phyloP scores from a whole-genome alignment of 1,284 basidiomycete genomes.

The Boletus semigastroideus region DNA sequence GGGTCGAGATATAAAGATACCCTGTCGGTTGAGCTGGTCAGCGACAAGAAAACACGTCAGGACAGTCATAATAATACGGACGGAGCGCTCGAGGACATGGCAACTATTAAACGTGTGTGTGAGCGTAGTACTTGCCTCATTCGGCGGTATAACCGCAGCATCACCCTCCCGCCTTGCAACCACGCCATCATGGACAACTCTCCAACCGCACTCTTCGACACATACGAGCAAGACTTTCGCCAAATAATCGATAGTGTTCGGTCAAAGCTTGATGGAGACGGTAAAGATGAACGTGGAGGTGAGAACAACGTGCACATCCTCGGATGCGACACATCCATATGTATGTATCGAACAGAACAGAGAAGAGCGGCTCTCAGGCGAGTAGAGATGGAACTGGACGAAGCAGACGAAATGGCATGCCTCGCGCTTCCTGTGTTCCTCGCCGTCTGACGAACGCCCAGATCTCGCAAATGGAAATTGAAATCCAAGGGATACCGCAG shows the following conservation, averaged over 20 bases:
- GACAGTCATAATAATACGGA: slow-evolving; percentile 28
- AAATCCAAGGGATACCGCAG: slow-evolving; percentile 94
- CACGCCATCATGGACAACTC: slow-evolving; percentile 65
- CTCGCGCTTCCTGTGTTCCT: not conserved
- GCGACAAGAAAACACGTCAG: slow-evolving; percentile 3
- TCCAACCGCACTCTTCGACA: slow-evolving; percentile 77
- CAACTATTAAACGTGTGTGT: not conserved
- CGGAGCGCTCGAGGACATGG: slow-evolving; percentile 44
- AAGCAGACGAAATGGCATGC: slow-evolving; percentile 94
- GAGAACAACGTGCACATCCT: slow-evolving; percentile 20
- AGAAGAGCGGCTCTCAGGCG: slow-evolving; percentile 80
- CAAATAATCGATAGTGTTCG: slow-evolving; percentile 69
- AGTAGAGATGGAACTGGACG: slow-evolving; percentile 95
- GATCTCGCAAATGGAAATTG: slow-evolving; percentile 99
- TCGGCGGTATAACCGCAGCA: slow-evolving; percentile 28
- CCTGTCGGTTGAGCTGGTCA: slow-evolving; percentile 38
- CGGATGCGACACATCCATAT: not conserved
- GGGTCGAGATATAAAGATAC: slow-evolving; percentile 87
- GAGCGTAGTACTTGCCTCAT: slow-evolving; percentile 28
- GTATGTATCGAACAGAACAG: slow-evolving; percentile 56
- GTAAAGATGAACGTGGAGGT: slow-evolving; percentile 59
- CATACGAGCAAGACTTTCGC: slow-evolving; percentile 79
- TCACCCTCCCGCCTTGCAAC: slow-evolving; percentile 1
- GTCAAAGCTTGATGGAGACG: slow-evolving; percentile 65
- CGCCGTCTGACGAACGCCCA: slow-evolving; percentile 33